Conservation (phyloP, 495 filamentous ascomycete species). For the Tuber brumale region DNA sequence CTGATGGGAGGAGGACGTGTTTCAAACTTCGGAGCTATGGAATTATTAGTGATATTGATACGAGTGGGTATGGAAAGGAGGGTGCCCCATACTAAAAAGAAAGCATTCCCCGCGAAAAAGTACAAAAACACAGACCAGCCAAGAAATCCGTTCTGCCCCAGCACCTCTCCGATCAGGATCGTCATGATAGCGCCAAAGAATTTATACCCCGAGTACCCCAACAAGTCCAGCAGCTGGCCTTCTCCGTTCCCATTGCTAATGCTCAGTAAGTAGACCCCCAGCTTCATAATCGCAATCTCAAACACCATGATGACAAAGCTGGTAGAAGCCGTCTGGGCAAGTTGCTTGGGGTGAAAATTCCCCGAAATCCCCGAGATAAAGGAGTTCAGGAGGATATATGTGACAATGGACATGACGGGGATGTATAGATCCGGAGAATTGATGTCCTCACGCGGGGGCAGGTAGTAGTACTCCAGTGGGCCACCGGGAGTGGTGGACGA, state of each 20-base stretch:
- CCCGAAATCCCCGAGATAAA: constrained; percentile 87
- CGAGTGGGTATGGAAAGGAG: neutral
- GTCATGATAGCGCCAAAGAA: constrained; percentile 94
- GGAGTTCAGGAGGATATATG: constrained; percentile 88
- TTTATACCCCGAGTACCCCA: constrained; percentile 97
- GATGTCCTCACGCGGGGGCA: constrained; percentile 91
- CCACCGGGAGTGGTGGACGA: constrained; percentile 58
- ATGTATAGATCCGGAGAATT: constrained; percentile 99
- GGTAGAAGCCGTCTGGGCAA: constrained; percentile 79
- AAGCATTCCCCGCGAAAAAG: constrained; percentile 86
- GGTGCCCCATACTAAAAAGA: constrained; percentile 69
- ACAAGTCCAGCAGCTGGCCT: constrained; percentile 74
- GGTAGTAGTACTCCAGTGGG: constrained; percentile 71
- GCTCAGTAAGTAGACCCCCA: constrained; percentile 84
- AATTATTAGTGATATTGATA: neutral
- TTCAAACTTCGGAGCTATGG: constrained; percentile 82
- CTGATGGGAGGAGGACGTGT: constrained; percentile 81
- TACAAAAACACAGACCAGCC: constrained; percentile 86
- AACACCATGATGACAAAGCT: constrained; percentile 73
- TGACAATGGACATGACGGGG: constrained; percentile 86
- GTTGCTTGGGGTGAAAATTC: constrained; percentile 83
- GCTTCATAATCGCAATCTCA: constrained; percentile 81
- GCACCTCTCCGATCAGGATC: constrained; percentile 64
- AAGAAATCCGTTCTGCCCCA: constrained; percentile 62
- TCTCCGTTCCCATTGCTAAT: constrained; percentile 73